Base-by-base conservation (phyloP, 202 grass and related monocot genomes). In the Setaria italica region DNA sequence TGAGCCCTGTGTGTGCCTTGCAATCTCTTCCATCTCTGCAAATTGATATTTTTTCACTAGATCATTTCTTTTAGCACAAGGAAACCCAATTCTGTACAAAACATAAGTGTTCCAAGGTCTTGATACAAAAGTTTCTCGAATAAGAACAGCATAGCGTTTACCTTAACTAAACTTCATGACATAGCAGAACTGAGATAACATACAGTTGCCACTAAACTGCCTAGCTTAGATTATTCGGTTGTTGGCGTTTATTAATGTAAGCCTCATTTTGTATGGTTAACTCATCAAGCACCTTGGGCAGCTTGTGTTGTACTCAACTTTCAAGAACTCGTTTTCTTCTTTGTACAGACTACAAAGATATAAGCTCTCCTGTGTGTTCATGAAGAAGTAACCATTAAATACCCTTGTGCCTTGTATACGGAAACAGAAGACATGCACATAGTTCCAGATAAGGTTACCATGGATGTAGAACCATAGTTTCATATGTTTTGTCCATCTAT, bases 401-500 rank as follows among this genome's bases (percentile, higher is more conserved):
- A 17, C 17, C 53, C 8, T 13, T 46, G 16, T 25, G 25, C 25
- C 25, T 25, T 25, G 25, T 25, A 43, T 8, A 47, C 1, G n/a
- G 35, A 43, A 80, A 69, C 33, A 72, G 9, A 84, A 79, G 16
- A 19, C 4, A 66, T 21, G 4, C 75, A 20, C 60, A 67, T 80
- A 33, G 20, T 80, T 68, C 17, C 33, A 51, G 7, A 68, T 72
- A 67, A 21, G 39, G 58, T 14, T 67, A 43, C 53, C 13, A 45
- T 19, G 21, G 45, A 86, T 46, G 43, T 17, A 25, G 15, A 35
- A 14, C 45, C 15, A 50, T 53, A 74, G 14, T 32, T 74, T 47
- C 50, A 75, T 62, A 51, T 34, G 33, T 58, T 16, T 74, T 89
- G 70, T 3, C 15, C 6, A 85, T 54, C 15, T 89, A 15, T 63